Conservation (phyloP, 2,329 filamentous ascomycete species). For the Sporothrix globosa region DNA sequence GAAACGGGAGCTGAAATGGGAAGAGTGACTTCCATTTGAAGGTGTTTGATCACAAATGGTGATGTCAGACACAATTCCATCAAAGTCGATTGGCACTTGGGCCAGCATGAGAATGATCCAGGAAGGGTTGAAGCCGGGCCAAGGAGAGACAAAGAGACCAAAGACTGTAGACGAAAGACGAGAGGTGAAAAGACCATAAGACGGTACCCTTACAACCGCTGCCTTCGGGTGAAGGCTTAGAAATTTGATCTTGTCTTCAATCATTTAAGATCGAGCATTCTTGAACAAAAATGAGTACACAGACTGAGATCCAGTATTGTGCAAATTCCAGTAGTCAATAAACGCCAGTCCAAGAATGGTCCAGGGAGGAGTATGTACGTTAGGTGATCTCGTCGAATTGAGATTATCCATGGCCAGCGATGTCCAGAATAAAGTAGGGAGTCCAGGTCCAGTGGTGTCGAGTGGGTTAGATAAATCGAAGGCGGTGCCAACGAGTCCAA, state of each 20-base stretch:
- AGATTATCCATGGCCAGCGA: background rate
- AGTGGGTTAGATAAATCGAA: background rate
- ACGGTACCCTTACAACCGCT: slow-evolving; percentile 11
- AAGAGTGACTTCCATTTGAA: background rate
- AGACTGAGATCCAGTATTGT: background rate
- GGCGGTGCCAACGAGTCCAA: background rate
- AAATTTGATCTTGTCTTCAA: slow-evolving; percentile 7
- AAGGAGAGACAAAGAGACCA: background rate
- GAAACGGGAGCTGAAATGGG: background rate
- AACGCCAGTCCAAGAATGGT: background rate
- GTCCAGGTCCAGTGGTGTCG: slow-evolving; percentile 20
- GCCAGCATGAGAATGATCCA: background rate
- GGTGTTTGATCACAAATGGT: background rate
- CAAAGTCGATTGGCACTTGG: background rate
- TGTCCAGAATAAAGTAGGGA: background rate
- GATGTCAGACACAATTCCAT: background rate
- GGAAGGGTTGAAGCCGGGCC: background rate
- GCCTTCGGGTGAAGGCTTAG: slow-evolving; percentile 9
- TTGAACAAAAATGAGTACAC: background rate
- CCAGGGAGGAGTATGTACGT: background rate
- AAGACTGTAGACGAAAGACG: slow-evolving; percentile 3
- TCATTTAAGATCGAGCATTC: background rate
- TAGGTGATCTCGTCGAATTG: background rate
- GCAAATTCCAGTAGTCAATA: background rate
- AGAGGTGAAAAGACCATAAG: background rate